Base-by-base conservation (phyloP, 108 stramenopile species). In the Skeletonema marinoi region DNA sequence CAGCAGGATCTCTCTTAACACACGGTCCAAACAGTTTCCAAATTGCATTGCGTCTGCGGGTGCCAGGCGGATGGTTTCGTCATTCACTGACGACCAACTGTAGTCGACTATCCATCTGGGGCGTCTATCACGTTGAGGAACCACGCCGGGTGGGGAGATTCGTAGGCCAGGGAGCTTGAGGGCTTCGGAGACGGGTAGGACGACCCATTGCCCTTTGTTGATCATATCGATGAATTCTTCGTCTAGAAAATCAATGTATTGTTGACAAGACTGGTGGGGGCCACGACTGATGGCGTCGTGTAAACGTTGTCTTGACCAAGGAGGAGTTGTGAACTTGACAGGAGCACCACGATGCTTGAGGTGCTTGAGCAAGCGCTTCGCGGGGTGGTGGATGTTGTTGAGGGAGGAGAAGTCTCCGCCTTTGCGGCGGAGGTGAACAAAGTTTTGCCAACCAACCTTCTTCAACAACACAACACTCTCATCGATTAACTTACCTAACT, bases 11-110 rank as follows among this genome's bases (percentile, higher is more conserved):
- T 62, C 16, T 0, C 38, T 14, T 6, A 84, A 65, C 2, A 84
- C 19, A 13, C 78, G 41, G 1, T 60, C 62, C 32, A 85, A 51
- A 14, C 79, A 60, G 12, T 78, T 79, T 31, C 79, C 84, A 44
- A 85, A 85, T 17, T 81, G 79, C 79, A 85, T 81, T 50, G 84
- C 51, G 1, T 80, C 78, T 3, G 0, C 4, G 0, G 58, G 74
- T 69, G 81, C 67, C 31, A 74, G 54, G 2, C 68, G 77, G 2
- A 78, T 32, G 3, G 77, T 82, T 1, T 80, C 78, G 1, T 66
- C 41, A 39, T 87, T 87, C 3, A 81, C 68, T 6, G 16, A 4
- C 0, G 42, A 69, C 73, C 51, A 81, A 14, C 29, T 70, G 74
- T 75, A 81, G 14, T 81, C 80, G 35, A 68, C 54, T 4, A 81